phyloP scores from a whole-genome alignment of 257 asterid species.

The Petunia secreta region DNA sequence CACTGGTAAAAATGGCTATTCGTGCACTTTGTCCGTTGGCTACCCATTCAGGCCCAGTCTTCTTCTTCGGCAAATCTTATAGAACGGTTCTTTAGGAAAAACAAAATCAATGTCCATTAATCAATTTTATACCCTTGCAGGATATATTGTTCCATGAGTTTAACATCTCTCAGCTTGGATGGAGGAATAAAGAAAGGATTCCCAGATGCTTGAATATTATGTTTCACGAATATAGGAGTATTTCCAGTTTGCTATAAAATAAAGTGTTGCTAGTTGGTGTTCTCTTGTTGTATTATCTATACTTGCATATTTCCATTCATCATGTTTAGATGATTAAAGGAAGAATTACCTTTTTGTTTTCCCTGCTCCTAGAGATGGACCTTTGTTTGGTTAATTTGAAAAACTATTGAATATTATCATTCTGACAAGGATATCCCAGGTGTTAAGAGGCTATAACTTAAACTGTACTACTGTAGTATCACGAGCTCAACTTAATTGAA shows the following conservation, averaged over 20 bases:
- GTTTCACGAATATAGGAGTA: neutral
- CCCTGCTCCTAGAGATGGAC: too few species aligned
- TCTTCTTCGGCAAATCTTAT: neutral
- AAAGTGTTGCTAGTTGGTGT: conserved; percentile 2
- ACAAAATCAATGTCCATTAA: too few species aligned
- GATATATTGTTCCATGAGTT: conserved; percentile 13
- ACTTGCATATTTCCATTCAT: neutral
- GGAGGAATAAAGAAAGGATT: conserved; percentile 6
- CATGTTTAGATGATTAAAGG: conserved; percentile 12
- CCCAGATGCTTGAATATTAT: neutral
- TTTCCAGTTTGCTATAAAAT: neutral
- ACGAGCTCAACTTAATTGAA: too few species aligned
- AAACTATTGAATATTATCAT: too few species aligned
- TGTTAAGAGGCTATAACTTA: too few species aligned
- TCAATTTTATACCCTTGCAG: neutral
- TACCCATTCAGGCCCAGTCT: neutral
- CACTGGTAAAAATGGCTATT: too few species aligned
- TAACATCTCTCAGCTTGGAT: neutral
- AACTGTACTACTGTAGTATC: too few species aligned
- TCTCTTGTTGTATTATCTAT: neutral
- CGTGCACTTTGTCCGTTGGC: too few species aligned
- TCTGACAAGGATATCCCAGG: too few species aligned
- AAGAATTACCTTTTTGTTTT: neutral
- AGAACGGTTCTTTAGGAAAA: too few species aligned
- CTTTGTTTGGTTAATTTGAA: too few species aligned